Conservation (phyloP, 192 early-diverging fungal species). For the Haplosporangium gracile region DNA sequence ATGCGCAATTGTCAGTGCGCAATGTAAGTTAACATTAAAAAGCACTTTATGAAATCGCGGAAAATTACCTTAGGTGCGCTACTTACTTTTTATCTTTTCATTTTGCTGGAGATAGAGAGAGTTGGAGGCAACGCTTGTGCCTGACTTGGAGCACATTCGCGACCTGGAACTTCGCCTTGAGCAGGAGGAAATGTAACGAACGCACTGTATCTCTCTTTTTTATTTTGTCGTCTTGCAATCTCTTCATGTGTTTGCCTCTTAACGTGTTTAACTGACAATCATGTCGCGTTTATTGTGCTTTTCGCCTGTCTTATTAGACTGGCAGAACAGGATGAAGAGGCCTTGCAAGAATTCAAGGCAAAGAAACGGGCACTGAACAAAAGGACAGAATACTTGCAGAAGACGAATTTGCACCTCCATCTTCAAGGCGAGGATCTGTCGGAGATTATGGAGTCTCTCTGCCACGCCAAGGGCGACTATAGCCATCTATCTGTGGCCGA, state of each 20-base stretch:
- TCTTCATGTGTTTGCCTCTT: background rate
- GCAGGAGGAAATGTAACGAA: conserved; percentile 36
- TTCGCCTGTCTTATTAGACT: conserved; percentile 9
- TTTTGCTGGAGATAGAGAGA: conserved; percentile 15
- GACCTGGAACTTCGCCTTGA: conserved; percentile 49
- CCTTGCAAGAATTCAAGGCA: conserved; percentile 25
- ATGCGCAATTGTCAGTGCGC: conserved; percentile 19
- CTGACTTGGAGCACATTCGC: conserved; percentile 51
- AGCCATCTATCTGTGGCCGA: conserved; percentile 40
- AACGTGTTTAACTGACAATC: background rate
- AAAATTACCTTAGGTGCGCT: background rate
- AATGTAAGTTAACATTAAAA: conserved; percentile 21
- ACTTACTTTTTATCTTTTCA: background rate
- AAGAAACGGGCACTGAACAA: conserved; percentile 31
- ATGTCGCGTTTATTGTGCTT: background rate
- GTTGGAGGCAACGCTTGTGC: conserved; percentile 47
- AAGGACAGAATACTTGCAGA: conserved; percentile 20
- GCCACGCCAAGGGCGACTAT: conserved; percentile 17
- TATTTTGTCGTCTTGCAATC: background rate
- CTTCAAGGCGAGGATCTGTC: background rate
- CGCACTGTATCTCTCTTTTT: background rate
- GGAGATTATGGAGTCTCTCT: conserved; percentile 15
- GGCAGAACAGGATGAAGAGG: conserved; percentile 23
- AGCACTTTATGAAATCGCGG: too few species aligned
- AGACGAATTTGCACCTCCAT: conserved; percentile 30